phyloP scores from a whole-genome alignment of 306 rosid genomes.

The Vigna angularis region DNA sequence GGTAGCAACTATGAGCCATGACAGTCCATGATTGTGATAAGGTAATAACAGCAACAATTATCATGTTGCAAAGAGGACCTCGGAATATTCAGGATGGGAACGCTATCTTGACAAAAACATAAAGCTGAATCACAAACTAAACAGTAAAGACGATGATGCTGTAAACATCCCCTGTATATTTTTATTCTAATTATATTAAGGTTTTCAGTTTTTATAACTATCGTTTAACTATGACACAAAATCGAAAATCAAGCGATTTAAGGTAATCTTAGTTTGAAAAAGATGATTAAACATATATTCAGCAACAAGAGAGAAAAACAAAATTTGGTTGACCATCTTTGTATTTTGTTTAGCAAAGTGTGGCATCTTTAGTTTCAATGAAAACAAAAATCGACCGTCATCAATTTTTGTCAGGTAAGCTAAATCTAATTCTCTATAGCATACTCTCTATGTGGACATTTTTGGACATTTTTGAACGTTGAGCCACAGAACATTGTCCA shows the following conservation, averaged over 20 bases:
- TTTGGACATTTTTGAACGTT: constrained; percentile 1
- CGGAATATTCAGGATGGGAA: too few relatives aligned
- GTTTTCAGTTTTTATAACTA: background rate
- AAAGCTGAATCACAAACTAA: background rate
- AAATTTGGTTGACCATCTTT: background rate
- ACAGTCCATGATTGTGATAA: background rate
- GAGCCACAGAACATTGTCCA: background rate
- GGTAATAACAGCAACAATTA: background rate
- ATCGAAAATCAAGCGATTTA: constrained; percentile 40
- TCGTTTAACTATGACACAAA: background rate
- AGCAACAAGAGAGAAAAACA: background rate
- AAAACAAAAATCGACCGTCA: background rate
- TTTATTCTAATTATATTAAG: background rate
- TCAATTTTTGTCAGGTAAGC: background rate
- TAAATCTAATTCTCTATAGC: background rate
- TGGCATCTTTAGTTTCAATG: background rate
- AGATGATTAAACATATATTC: background rate
- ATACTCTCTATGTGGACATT: background rate
- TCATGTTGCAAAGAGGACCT: too few relatives aligned
- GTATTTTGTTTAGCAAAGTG: background rate
- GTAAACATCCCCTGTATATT: too few relatives aligned
- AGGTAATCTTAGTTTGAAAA: background rate
- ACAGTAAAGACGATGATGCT: background rate
- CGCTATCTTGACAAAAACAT: too few relatives aligned
- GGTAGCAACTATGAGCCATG: background rate